Base-by-base conservation (phyloP, 495 filamentous ascomycete genomes). In the Penicillium desertorum region DNA sequence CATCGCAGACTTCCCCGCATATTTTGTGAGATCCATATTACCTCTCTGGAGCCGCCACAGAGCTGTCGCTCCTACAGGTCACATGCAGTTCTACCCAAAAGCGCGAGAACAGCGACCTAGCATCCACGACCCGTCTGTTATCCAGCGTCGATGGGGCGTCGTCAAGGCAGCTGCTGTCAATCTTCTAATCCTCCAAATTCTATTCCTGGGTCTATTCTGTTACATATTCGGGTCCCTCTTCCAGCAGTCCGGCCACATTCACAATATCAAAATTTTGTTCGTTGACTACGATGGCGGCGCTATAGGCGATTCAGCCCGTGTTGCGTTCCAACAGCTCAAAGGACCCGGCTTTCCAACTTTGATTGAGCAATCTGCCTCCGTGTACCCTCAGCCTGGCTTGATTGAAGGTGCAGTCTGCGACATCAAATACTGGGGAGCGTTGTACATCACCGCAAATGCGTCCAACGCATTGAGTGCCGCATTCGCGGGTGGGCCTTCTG, bases 221-320 rank as follows among this genome's bases (percentile, higher is more conserved):
- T 81, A 79, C 56, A 54, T 81, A 1, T 81, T 76, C 45, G 80
- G 79, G 14, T 65, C 76, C 6, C 49, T 81, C 6, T 82, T 69
- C 52, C 73, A 77, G 43, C 68, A 77, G 47, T 60, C 7, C 2
- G 44, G 46, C 0, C 75, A 74, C 39, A 67, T 64, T 4, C 74
- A 79, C 61, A 76, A 76, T 42, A 51, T 81, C 9, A 71, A 71
- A 14, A 61, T 84, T 14, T 58, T 77, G 12, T 77, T 74, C 32
- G 77, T 84, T 17, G 80, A 84, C 60, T 83, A 81, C 53, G 80
- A 81, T 57, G 74, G 70, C 16, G 76, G 79, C 4, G 62, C 70
- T 1, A 65, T 84, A 32, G 79, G 79, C 2, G 25, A 63, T 4
- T 66, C 80, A 0, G 61, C 81, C 9, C 66, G 72, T 16, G 55